Base-by-base conservation (phyloP, 2,329 filamentous ascomycete genomes). In the Diaporthe sp. region DNA sequence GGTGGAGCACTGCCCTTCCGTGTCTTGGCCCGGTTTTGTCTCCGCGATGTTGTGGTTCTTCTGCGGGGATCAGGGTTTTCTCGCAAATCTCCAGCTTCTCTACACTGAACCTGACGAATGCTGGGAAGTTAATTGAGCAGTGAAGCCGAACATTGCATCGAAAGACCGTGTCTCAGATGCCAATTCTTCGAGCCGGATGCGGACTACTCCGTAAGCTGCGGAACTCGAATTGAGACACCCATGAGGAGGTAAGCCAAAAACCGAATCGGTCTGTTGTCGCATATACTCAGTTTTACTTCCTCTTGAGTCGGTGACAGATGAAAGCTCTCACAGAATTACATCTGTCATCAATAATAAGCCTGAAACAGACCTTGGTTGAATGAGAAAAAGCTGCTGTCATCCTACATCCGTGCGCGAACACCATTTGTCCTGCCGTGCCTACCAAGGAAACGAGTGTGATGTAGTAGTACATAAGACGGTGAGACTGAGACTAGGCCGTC, bases 1-100 rank as follows among this genome's bases (percentile, higher is more conserved):
- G 62, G n/a, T 53, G 44, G 44, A 25, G 46, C 62, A 51, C 44
- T 68, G 62, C 62, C 31, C 28, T 46, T 53, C 62, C 62, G 62
- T 34, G 6, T 51, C 44, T 68, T 51, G 62, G 44, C 62, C 62
- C 44, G 62, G 28, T 68, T 68, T 68, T 68, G 62, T 68, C 62
- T 68, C 44, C 62, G 62, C 62, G 62, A 19, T 53, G 28, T 37
- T 37, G 62, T 49, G 62, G 62, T 49, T 34, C 44, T 53, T 68
- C 7, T 68, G 62, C 10, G 46, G 57, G 62, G 62, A 31, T 37
- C 28, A 53, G 22, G 25, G 25, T n/a, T n/a, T 51, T 51, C 13
- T 49, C 7, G 62, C 44, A 39, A 34, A 25, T 39, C 62, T 53
- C 10, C 46, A 17, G 10, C 60, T 62, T 15, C 13, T 44, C 31